Conservation (phyloP, 73 alveolate species). For the Stentor roeselii region DNA sequence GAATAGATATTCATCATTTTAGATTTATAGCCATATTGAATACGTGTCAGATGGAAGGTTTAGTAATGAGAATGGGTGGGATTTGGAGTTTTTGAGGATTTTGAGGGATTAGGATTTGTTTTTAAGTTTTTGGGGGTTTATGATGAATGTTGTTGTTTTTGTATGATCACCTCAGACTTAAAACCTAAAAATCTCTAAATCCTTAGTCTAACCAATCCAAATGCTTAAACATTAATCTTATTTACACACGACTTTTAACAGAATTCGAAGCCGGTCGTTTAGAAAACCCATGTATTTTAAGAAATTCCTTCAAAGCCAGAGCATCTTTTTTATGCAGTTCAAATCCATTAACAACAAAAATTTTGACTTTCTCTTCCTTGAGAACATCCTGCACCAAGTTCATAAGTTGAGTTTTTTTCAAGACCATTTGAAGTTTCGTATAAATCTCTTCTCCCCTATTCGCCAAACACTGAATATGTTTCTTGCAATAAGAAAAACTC, state of each 20-base stretch:
- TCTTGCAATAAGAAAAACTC: background rate
- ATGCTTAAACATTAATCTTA: too few species aligned
- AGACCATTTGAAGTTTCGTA: background rate
- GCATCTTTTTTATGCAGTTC: background rate
- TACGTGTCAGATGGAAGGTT: too few species aligned
- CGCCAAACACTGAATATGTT: background rate
- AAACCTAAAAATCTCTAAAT: too few species aligned
- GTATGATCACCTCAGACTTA: too few species aligned
- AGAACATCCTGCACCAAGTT: background rate
- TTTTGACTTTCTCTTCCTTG: background rate
- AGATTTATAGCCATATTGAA: too few species aligned
- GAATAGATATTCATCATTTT: background rate
- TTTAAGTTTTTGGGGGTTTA: too few species aligned
- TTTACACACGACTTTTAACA: background rate
- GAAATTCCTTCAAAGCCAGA: background rate
- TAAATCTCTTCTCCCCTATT: background rate
- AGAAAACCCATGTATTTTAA: background rate
- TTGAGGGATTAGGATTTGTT: too few species aligned
- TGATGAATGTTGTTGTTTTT: too few species aligned
- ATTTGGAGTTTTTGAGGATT: too few species aligned
- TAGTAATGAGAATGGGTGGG: too few species aligned
- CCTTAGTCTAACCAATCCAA: too few species aligned
- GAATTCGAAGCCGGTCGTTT: background rate
- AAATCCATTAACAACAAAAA: background rate
- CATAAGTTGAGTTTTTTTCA: background rate